Base-by-base conservation (phyloP, 306 rosid species). In the Rosa persica region DNA sequence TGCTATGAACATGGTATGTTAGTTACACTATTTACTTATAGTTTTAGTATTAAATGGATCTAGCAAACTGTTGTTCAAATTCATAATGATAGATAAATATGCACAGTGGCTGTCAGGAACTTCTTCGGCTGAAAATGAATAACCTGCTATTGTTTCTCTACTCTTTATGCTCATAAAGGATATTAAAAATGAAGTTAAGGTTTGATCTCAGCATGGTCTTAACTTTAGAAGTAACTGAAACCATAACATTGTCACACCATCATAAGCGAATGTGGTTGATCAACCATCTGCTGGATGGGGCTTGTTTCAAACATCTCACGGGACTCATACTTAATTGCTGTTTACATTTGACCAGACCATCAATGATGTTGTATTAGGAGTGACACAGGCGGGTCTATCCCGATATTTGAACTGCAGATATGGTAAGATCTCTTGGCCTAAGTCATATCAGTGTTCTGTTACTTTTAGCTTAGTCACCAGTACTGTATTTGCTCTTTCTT, bases 331-430 rank as follows among this genome's bases (percentile, higher is more conserved):
- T 36, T 16, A 61, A 46, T 38, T 36, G 38, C 46, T 66, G 46
- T 66, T 3, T 36, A 38, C 19, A 38, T 66, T 58, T 67, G 20
- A 66, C 30, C 85, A 88, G 94, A 90, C 93, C 2, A 40, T 87
- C 79, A 92, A 92, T 67, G 95, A 92, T 69, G 91, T 89, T 44
- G n/a, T 88, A 48, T 64, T 88, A 79, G 97, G 93, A 47, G 34
- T 89, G 52, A 80, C 94, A 60, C 94, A 92, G 88, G 94, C 93
- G 12, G 90, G 85, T 60, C 82, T 92, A 23, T 48, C 87, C 7
- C 78, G 46, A 68, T 89, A 92, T 74, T 54, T 88, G 79, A 88
- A 80, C 72, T 84, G 83, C 13, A 85, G 69, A 81, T 79, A 84
- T 6, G 78, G 94, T 92, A 38, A 85, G 82, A 23, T 70, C 69